Evolutionary conservation across 2,329 filamentous ascomycete species (phyloP), one percentile per base, ranked within the genome.

Genomic region (Calonectria crousiana): DNA sequence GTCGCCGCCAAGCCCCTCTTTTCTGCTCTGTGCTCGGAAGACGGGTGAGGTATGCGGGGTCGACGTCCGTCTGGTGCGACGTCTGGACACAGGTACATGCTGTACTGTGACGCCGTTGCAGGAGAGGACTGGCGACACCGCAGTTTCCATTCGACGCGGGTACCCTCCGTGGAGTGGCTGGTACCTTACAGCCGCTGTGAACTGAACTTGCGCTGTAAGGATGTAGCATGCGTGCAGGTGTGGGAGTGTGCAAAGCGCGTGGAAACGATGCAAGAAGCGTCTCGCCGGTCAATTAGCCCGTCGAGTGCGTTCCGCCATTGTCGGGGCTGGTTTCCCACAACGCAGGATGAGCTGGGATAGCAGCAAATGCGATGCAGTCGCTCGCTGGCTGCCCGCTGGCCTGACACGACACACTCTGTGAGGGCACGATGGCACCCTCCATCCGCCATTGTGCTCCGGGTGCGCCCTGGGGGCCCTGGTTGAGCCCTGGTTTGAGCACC

Each of bases 171-270:
- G 74, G 74, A 74, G 56, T 77, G 75, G 72, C 47, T 67, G 72
- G 78, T 80, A 78, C 79, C 79, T 80, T 79, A 75, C 78, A 79
- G 78, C 74, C 75, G 47, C 49, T 65, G 68, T 53, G 60, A 44
- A 64, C 60, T 23, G 38, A 26, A 28, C 26, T 53, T 53, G 47
- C 58, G 73, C 23, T 69, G 67, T 67, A 36, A 51, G 58, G 30
- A 38, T 66, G 44, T 44, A 32, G 41, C 34, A 53, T 49, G 38
- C 65, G 16, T 23, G 41, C 65, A 66, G 69, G 66, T 74, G 68
- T 69, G 70, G 60, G 32, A 38, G 32, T 28, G 56, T 60, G 56
- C 34, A 60, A 60, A 60, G 56, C 32, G 56, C 56, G 51, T 14
- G 51, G 34, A 36, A 52, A 23, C 38, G 52, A 49, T 51, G 77